Evolutionary conservation across 2,329 filamentous ascomycete species (phyloP), one percentile per base, ranked within the genome.

Genomic region (Penicillium sp.): DNA sequence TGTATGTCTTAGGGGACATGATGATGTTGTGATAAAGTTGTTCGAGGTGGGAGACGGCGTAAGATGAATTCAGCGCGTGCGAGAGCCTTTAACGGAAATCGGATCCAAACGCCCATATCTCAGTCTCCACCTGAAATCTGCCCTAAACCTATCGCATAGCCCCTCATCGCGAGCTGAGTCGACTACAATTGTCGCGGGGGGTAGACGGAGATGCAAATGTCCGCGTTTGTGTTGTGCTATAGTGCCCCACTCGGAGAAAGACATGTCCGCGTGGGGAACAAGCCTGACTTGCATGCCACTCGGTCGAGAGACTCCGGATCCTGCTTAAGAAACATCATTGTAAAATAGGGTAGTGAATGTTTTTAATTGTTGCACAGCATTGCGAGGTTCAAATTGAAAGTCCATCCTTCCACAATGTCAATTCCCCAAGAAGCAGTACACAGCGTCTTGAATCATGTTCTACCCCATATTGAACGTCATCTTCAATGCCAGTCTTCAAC

Each of bases 1-100:
- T 72, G 58, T 77, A 75, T 12, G 63, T 59, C 40, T 61, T 62
- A 22, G 53, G 38, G 35, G 58, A 60, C 58, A 60, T 60, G 7
- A n/a, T 51, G 46, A 22, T n/a, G 10, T 32, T 32, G n/a, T n/a
- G 7, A 5, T 40, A 26, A 37, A 42, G 26, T 37, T 40, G 32
- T 29, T 10, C 5, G 21, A 21, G 12, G 41, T 45, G 19, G n/a
- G 6, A 35, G 17, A 43, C 1, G 9, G 17, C 13, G 32, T 26
- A 26, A 21, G 28, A 34, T 9, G 13, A 41, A 26, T 26, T 26
- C 26, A 26, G 26, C 26, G 26, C 26, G 26, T 26, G 26, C 26
- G 26, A 26, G 26, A 28, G 32, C 28, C 21, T 47, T 51, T 51
- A 42, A 37, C 19, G 15, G 12, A n/a, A 26, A 17, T 32, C 8